These are phyloP conservation scores for Pseudocercospora macadamiae DNA, from an alignment of 2,329 filamentous ascomycete species.

Conservation along the genomic window DNA sequence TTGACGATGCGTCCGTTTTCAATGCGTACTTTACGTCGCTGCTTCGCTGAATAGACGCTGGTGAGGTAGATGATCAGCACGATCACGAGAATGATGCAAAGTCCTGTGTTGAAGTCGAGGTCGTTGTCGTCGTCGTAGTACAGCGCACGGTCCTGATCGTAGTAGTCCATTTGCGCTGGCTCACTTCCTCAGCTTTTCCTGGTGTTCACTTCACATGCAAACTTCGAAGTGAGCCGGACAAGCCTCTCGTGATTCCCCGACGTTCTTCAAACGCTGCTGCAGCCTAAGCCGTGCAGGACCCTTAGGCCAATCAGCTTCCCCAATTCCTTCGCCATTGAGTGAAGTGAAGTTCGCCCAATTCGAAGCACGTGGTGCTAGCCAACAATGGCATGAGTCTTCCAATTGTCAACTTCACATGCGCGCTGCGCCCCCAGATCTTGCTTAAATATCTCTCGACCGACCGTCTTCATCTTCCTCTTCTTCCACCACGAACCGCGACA, in stretches of 20 bases:
- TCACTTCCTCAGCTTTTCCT: background rate
- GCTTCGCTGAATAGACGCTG: background rate
- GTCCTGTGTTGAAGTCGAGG: background rate
- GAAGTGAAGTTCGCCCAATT: background rate
- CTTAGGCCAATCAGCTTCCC: background rate
- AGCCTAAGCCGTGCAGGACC: background rate
- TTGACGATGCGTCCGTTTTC: background rate
- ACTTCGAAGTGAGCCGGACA: too few species aligned
- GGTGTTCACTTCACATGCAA: background rate
- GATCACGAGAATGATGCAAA: background rate
- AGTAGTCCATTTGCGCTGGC: background rate
- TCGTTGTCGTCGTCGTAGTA: background rate
- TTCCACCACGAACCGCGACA: slow-evolving; percentile 6
- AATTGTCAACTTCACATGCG: background rate
- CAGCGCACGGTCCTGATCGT: background rate
- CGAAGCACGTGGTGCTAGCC: background rate
- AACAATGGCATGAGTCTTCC: background rate
- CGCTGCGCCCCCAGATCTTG: background rate
- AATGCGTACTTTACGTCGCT: background rate
- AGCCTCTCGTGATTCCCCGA: background rate
- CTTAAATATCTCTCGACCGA: background rate
- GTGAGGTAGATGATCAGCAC: background rate
- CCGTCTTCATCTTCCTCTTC: slow-evolving; percentile 6
- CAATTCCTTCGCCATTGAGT: background rate
- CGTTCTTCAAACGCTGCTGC: background rate